Conservation (phyloP, 371 early-diverging fungal species). For the Mucor velutinosus region DNA sequence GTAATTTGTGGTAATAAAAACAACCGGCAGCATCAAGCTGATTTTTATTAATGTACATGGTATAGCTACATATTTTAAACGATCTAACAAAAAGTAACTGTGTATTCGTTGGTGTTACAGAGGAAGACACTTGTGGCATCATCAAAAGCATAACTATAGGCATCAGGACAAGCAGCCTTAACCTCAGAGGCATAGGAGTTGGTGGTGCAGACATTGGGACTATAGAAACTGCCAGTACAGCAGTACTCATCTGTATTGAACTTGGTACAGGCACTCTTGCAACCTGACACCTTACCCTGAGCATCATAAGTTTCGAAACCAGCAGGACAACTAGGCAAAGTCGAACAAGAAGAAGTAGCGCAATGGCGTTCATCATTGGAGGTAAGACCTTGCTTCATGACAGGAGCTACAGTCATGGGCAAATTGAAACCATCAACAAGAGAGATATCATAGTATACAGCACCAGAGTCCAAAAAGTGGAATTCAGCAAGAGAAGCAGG, state of each 20-base stretch:
- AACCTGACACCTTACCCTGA: conserved; percentile 30
- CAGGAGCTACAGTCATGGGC: conserved; percentile 36
- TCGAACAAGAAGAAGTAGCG: conserved; percentile 30
- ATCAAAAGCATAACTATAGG: conserved; percentile 59
- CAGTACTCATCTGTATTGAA: conserved; percentile 42
- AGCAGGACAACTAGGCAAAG: conserved; percentile 36
- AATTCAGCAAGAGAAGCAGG: conserved; percentile 46
- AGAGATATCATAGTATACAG: conserved; percentile 43
- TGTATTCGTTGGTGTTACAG: conserved; percentile 42
- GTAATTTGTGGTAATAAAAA: not conserved
- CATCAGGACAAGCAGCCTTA: conserved; percentile 46
- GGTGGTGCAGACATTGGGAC: conserved; percentile 28
- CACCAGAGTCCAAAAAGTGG: conserved; percentile 26
- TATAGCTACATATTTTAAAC: not conserved
- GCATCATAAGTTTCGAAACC: conserved; percentile 25
- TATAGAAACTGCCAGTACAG: conserved; percentile 38
- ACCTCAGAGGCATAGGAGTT: conserved; percentile 35
- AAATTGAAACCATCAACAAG: conserved; percentile 47
- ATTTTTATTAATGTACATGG: not conserved
- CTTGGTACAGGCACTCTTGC: conserved; percentile 41
- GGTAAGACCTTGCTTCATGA: conserved; percentile 17
- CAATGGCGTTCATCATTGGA: conserved; percentile 21
- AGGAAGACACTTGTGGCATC: conserved; percentile 45
- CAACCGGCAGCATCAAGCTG: conserved; percentile 10
- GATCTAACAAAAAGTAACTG: conserved; percentile 46